Conservation (phyloP, 176 grass and related monocot species). For the Rhynchospora pubera region DNA sequence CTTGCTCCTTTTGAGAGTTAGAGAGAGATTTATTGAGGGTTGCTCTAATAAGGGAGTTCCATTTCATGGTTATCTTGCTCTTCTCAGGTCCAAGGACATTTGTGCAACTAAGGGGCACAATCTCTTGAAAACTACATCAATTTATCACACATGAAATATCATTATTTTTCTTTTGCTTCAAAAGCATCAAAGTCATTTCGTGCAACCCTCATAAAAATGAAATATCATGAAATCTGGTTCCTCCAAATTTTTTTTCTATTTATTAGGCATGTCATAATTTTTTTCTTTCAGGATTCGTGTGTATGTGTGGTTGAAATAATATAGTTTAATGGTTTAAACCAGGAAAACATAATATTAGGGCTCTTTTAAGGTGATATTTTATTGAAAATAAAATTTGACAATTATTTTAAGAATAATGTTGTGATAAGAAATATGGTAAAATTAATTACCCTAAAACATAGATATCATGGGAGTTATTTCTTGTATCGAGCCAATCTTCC, state of each 20-base stretch:
- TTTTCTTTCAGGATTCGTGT: not conserved
- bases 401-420: not conserved
- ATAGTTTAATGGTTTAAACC: not conserved
- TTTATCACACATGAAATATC: not conserved
- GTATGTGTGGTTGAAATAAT: not conserved
- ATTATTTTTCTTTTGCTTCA: not conserved
- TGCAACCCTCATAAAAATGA: no score
- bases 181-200: not conserved
- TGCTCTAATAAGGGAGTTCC: conserved; percentile 61
- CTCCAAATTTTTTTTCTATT: not conserved
- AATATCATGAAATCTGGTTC: no score
- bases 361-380: not conserved
- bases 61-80: conserved; percentile 49
- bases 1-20: not conserved
- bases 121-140: conserved; percentile 71
- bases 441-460: conserved; percentile 85
- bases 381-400: not conserved
- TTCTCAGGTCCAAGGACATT: conserved; percentile 79
- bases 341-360: not conserved
- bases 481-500: conserved; percentile 76
- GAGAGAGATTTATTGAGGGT: conserved; percentile 44
- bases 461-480: conserved; percentile 52
- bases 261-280: not conserved
- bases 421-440: not conserved
- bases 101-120: conserved; percentile 69